Conservation (phyloP, 2,329 filamentous ascomycete genomes). For the Hypoxylon sp. region DNA sequence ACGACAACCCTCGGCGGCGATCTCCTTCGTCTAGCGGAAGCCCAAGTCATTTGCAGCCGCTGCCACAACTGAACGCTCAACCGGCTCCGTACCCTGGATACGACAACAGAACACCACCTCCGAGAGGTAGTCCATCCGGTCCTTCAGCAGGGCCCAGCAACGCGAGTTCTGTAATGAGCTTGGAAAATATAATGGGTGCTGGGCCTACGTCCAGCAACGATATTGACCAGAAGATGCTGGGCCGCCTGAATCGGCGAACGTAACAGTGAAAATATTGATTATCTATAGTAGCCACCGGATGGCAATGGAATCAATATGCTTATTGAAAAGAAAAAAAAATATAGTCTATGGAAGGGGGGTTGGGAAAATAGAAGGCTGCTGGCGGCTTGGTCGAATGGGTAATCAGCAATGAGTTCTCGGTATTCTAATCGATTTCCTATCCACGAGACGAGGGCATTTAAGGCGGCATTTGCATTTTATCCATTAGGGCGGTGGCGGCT, state of each 20-base stretch:
- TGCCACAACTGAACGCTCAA: constrained; percentile 54
- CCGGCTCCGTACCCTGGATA: constrained; percentile 51
- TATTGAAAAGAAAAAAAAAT: constrained; percentile 12
- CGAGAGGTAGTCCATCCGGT: constrained; percentile 60
- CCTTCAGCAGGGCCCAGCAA: constrained; percentile 54
- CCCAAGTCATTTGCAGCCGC: constrained; percentile 61
- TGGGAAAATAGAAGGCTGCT: constrained; percentile 45
- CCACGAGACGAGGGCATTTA: constrained; percentile 32
- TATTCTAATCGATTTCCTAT: constrained; percentile 40
- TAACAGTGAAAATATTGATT: constrained; percentile 25
- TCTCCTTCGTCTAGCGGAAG: constrained; percentile 69
- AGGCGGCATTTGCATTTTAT: constrained; percentile 43
- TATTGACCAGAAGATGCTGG: constrained; percentile 70
- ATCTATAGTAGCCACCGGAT: constrained; percentile 27
- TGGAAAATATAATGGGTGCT: constrained; percentile 65
- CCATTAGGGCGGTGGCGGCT: constrained; percentile 35
- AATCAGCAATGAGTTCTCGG: constrained; percentile 33
- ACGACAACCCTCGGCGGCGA: constrained; percentile 66
- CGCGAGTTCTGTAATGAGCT: constrained; percentile 67
- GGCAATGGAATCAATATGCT: constrained; percentile 29
- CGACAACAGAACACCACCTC: constrained; percentile 58
- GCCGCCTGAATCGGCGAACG: constrained; percentile 63
- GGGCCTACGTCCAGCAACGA: constrained; percentile 61
- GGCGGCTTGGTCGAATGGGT: constrained; percentile 37
- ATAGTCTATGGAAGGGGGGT: constrained; percentile 8